These are phyloP conservation scores for Eurotiales sp. DNA, from an alignment of 2,329 filamentous ascomycete species.

Conservation along the genomic window DNA sequence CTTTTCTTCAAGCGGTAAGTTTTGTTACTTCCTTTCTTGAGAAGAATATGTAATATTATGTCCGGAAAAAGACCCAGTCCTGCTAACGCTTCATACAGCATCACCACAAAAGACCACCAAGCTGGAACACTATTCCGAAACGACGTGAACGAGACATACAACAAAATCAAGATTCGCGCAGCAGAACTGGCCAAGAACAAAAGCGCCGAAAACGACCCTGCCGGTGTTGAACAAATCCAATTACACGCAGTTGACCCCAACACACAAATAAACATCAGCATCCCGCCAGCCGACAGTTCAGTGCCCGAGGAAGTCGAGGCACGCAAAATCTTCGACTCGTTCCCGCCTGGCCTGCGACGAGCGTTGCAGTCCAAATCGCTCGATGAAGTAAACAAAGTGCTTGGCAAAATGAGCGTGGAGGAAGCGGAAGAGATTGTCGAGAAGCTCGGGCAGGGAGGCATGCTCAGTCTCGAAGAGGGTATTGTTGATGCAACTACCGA, in stretches of 20 bases:
- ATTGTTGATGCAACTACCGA: constrained; percentile 94
- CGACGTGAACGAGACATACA: constrained; percentile 86
- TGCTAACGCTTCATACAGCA: constrained; percentile 37
- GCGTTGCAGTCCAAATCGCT: constrained; percentile 86
- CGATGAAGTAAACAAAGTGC: constrained; percentile 81
- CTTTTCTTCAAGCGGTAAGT: constrained; percentile 85
- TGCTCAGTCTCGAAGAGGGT: constrained; percentile 85
- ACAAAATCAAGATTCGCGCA: constrained; percentile 72
- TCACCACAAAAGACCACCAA: constrained; percentile 84
- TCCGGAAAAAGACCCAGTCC: neutral
- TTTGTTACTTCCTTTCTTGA: neutral
- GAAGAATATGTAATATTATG: no score
- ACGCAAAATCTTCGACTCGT: constrained; percentile 75
- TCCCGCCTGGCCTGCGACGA: constrained; percentile 73
- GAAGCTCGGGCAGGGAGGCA: constrained; percentile 75
- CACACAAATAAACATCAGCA: constrained; percentile 83
- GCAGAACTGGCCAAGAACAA: constrained; percentile 66
- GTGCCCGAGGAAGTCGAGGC: constrained; percentile 60
- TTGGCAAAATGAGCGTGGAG: constrained; percentile 83
- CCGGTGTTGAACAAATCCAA: constrained; percentile 91
- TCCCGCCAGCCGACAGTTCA: constrained; percentile 66
- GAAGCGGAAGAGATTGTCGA: constrained; percentile 83
- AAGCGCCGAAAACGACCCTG: constrained; percentile 48
- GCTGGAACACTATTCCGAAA: constrained; percentile 87
- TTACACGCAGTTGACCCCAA: constrained; percentile 92